A percentile compares a stretch with the other conserved stretches of the same genome.
Evolutionary conservation across 345 rosid genomes (phyloP).

Genomic region (Syzygium jambos): DNA sequence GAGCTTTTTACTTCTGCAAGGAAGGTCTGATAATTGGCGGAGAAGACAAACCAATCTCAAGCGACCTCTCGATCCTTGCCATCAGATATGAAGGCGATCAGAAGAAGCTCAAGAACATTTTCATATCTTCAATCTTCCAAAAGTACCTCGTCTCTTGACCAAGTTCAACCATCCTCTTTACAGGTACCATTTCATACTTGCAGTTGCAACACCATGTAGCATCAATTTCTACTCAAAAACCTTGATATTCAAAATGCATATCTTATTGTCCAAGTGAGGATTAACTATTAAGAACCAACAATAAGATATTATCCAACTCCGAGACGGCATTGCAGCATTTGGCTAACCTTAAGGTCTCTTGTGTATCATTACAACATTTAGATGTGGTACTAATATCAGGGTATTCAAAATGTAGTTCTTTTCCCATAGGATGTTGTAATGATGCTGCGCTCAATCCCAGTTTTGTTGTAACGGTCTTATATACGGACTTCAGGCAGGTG

Average conservation of each 20-base stretch:
- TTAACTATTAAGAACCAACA: neutral
- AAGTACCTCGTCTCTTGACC: slow-evolving; percentile 5
- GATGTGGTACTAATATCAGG: neutral
- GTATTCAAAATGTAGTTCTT: neutral
- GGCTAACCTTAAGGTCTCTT: neutral
- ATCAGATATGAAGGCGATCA: slow-evolving; percentile 18
- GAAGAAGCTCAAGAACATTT: slow-evolving; percentile 23
- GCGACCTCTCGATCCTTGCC: slow-evolving; percentile 16
- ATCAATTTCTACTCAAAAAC: neutral
- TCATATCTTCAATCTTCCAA: slow-evolving; percentile 12
- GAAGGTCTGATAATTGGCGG: slow-evolving; percentile 8
- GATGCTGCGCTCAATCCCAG: neutral
- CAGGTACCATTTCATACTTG: slow-evolving; percentile 5
- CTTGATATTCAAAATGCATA: neutral
- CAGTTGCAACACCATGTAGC: neutral
- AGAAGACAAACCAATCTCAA: slow-evolving; percentile 4
- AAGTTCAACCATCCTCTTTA: slow-evolving; percentile 12
- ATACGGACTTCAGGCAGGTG: slow-evolving; percentile 7
- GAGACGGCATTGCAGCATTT: neutral
- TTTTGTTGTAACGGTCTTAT: neutral
- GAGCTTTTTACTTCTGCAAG: slow-evolving; percentile 7
- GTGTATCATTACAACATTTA: neutral
- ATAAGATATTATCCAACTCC: neutral
- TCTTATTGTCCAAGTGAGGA: neutral
- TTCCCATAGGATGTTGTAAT: neutral